These are phyloP conservation scores for Fusarium luffae DNA, from an alignment of 2,329 filamentous ascomycete species.

Conservation along the genomic window DNA sequence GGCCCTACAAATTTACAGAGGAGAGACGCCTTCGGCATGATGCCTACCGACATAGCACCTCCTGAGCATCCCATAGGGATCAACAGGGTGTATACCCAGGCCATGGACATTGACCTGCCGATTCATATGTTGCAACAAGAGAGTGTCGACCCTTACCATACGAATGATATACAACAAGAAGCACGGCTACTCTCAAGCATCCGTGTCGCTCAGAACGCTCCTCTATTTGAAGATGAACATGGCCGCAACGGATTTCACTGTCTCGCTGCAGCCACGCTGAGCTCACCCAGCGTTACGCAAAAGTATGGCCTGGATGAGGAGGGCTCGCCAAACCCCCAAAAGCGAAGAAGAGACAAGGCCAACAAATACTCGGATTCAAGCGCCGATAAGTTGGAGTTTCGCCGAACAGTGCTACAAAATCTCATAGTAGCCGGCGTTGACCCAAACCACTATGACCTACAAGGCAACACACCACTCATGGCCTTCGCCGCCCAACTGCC, in stretches of 20 bases:
- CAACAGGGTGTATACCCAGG: constrained; percentile 4
- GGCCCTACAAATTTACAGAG: constrained; percentile 49
- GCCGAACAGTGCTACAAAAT: constrained; percentile 40
- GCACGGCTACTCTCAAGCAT: constrained; percentile 42
- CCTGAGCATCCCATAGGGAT: constrained; percentile 16
- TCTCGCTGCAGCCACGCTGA: constrained; percentile 65
- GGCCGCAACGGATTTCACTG: constrained; percentile 69
- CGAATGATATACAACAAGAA: constrained; percentile 27
- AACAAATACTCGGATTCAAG: constrained; percentile 50
- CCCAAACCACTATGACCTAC: constrained; percentile 63
- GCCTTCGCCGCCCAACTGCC: constrained; percentile 62
- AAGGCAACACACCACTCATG: constrained; percentile 67
- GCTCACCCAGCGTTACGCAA: constrained; percentile 52
- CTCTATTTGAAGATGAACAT: constrained; percentile 47
- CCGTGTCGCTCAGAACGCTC: constrained; percentile 16
- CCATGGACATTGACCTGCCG: constrained; percentile 44
- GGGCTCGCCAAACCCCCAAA: constrained; percentile 19
- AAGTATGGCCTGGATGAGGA: constrained; percentile 43
- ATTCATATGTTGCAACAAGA: constrained; percentile 3
- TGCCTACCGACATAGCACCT: constrained; percentile 32
- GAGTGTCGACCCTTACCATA: constrained; percentile 1
- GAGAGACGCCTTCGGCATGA: constrained; percentile 62
- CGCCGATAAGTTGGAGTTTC: constrained; percentile 45
- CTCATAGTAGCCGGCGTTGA: constrained; percentile 57
- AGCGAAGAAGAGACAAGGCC: constrained; percentile 12